These are phyloP conservation scores for Discostella stelligera DNA, from an alignment of 352 stramenopile species.

Conservation along the genomic window DNA sequence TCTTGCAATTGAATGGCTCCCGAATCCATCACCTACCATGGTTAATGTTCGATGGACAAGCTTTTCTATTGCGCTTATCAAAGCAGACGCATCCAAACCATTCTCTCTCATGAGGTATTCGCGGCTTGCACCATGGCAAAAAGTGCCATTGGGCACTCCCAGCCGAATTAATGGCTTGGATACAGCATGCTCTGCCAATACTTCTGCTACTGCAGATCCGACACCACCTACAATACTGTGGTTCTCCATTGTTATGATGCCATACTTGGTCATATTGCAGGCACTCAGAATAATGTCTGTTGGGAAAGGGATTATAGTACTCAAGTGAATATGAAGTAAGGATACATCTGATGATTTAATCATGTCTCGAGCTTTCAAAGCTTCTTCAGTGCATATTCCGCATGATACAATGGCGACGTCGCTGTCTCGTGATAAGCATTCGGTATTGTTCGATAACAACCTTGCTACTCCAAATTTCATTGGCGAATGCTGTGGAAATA, in stretches of 20 bases:
- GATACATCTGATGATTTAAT: conserved; percentile 19
- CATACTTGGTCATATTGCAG: conserved; percentile 15
- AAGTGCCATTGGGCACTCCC: conserved; percentile 14
- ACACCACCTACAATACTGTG: conserved; percentile 29
- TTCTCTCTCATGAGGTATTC: conserved; percentile 32
- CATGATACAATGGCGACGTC: conserved; percentile 23
- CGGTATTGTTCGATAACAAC: conserved; percentile 15
- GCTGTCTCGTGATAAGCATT: neutral
- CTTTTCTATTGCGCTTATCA: conserved; percentile 36
- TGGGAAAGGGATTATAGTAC: conserved; percentile 32
- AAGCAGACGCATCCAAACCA: conserved; percentile 20
- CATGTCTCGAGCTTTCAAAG: conserved; percentile 18
- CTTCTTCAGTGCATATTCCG: conserved; percentile 40
- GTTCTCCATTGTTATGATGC: conserved; percentile 37
- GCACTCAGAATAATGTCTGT: conserved; percentile 6
- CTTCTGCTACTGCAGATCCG: conserved; percentile 26
- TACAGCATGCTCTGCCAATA: conserved; percentile 31
- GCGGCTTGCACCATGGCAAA: conserved; percentile 28
- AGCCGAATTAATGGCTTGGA: conserved; percentile 27
- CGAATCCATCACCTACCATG: too few relatives aligned
- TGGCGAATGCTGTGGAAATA: conserved; percentile 26
- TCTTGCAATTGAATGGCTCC: too few relatives aligned
- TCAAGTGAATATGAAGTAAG: conserved; percentile 29
- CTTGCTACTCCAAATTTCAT: conserved; percentile 26
- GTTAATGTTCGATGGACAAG: conserved; percentile 3